Evolutionary conservation across 345 rosid genomes (phyloP).

Genomic region (Lepidium didymum): DNA sequence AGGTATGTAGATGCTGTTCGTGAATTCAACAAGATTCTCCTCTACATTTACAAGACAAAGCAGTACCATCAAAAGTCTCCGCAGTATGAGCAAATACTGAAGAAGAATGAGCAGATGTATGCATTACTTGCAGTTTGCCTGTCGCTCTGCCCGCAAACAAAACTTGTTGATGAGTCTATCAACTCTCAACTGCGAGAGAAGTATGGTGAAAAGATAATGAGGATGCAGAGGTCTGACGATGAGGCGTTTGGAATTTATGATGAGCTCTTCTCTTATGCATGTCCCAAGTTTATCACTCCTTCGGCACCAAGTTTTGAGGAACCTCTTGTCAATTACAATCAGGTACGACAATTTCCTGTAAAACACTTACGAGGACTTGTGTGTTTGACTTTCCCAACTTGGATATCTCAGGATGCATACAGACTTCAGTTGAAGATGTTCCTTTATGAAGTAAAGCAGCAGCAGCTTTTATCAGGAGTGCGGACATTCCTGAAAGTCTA

Average conservation of each 20-base stretch:
- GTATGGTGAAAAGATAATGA: slow-evolving; percentile 93
- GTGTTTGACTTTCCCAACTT: background rate
- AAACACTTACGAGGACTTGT: background rate
- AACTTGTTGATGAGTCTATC: slow-evolving; percentile 90
- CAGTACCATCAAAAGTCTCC: slow-evolving; percentile 87
- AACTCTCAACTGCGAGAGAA: slow-evolving; percentile 83
- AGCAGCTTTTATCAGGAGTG: slow-evolving; percentile 70
- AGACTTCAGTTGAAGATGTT: slow-evolving; percentile 91
- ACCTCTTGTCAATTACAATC: slow-evolving; percentile 92
- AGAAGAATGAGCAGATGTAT: slow-evolving; percentile 99
- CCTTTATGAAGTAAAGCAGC: slow-evolving; percentile 93
- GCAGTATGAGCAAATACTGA: slow-evolving; percentile 89
- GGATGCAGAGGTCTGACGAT: slow-evolving; percentile 89
- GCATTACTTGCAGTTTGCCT: slow-evolving; percentile 80
- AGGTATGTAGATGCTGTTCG: slow-evolving; percentile 95
- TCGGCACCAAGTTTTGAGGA: slow-evolving; percentile 91
- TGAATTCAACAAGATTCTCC: slow-evolving; percentile 89
- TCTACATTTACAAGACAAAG: slow-evolving; percentile 89
- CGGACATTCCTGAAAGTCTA: slow-evolving; percentile 80
- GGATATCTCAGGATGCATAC: slow-evolving; percentile 71
- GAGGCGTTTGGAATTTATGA: slow-evolving; percentile 79
- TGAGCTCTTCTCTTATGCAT: slow-evolving; percentile 97
- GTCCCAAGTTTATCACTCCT: slow-evolving; percentile 97
- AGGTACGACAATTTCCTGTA: slow-evolving; percentile 34
- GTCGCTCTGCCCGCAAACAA: slow-evolving; percentile 90